Base-by-base conservation (phyloP, 2,329 filamentous ascomycete genomes). In the Penicillium sp. region DNA sequence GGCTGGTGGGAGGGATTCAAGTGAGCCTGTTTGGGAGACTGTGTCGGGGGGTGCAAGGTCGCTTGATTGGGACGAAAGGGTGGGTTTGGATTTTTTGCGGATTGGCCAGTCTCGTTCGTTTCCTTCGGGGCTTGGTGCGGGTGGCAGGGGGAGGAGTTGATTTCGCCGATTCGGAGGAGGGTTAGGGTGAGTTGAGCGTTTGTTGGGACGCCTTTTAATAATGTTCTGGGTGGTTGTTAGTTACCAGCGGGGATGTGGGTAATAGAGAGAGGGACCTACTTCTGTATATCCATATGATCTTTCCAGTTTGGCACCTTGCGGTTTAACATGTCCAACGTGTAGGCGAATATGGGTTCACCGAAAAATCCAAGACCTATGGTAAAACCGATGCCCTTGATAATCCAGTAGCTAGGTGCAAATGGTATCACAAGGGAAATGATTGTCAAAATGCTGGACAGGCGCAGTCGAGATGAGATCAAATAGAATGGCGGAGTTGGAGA, bases 151-250 rank as follows among this genome's bases (percentile, higher is more conserved):
- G 86, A 84, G 54, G 87, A 86, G 68, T 90, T 90, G 14, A 81
- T 81, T 67, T 94, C 89, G 34, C 88, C 87, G 24, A 91, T 82
- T 7, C 89, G 85, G 7, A 94, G 80, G 1, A 94, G 76, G 0
- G 89, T 93, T 26, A 94, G 74, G 0, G 88, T 84, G 14, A 94
- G 79, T 61, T 95, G 89, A 2, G 87, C 87, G 60, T 94, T 93
- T 1, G 87, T 95, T 0, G 89, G 89, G 0, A 93, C 84, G 2
- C 87, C 86, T 61, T 85, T 86, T 43, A 95, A 78, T 1, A 93
- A 66, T 0, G 85, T 89, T 50, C 73, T 75, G 23, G 2, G 2
- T 5, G 3, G 7, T n/a, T 4, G 29, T 64, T 49, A 59, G 54
- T 39, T 14, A 10, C 18, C 3, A 20, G 3, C 18, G 18, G 13